Evolutionary conservation across 2,329 filamentous ascomycete species (phyloP).

Genomic region (Sporothrix phasma): DNA sequence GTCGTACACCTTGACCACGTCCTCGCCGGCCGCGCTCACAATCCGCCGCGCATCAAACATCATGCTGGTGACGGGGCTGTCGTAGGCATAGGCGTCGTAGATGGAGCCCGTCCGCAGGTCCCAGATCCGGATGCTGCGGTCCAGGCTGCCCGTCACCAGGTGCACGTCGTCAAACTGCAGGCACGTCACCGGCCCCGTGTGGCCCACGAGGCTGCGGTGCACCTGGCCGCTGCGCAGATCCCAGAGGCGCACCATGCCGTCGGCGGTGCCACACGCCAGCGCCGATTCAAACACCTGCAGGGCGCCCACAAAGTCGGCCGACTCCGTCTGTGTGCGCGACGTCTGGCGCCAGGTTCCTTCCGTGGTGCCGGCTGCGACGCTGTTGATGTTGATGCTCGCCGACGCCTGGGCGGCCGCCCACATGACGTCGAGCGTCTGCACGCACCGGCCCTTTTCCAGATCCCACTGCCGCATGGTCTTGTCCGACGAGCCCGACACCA

Average conservation of each 20-base stretch:
- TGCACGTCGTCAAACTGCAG: conserved; percentile 95
- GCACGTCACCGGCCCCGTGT: conserved; percentile 88
- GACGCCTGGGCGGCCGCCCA: conserved; percentile 93
- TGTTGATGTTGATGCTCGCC: conserved; percentile 44
- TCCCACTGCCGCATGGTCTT: conserved; percentile 98
- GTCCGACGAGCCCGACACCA: conserved; percentile 92
- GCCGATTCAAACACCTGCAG: conserved; percentile 94
- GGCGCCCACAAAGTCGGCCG: conserved; percentile 89
- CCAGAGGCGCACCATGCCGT: conserved; percentile 95
- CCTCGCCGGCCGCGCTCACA: conserved; percentile 79
- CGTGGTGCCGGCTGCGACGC: not conserved
- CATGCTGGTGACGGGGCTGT: conserved; percentile 85
- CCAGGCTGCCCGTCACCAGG: conserved; percentile 82
- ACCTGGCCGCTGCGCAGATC: conserved; percentile 94
- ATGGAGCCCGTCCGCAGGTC: conserved; percentile 94
- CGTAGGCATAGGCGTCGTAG: conserved; percentile 91
- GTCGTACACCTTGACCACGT: conserved; percentile 96
- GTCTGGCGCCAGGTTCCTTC: conserved; percentile 63
- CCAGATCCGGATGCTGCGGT: conserved; percentile 97
- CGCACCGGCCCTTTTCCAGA: conserved; percentile 89
- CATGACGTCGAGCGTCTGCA: conserved; percentile 93
- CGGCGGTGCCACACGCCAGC: conserved; percentile 88
- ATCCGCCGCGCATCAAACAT: conserved; percentile 92
- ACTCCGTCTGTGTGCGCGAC: conserved; percentile 58
- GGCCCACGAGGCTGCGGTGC: conserved; percentile 89